Evolutionary conservation across 1,284 basidiomycete genomes (phyloP), one percentile per base, ranked within the genome.

Genomic region (Sanghuangporus baumii): DNA sequence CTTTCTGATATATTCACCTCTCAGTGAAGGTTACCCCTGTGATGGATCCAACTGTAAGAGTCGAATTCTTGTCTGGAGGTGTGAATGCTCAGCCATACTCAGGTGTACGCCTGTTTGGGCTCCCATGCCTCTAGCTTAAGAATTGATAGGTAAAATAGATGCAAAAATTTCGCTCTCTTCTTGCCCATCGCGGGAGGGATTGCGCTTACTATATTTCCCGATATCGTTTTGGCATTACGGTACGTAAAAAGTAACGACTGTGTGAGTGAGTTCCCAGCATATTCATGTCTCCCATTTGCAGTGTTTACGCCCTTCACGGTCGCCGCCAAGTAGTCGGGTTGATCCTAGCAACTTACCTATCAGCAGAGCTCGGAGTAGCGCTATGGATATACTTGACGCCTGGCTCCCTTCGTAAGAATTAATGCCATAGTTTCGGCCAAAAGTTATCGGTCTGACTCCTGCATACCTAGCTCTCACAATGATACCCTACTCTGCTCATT

Each of bases 301-400:
- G 38, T 31, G 47, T 61, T 8, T 61, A 55, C 26, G 59, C 59
- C 3, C 26, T 61, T 12, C 55, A 61, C 34, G 18, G 40, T n/a
- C n/a, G 41, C 20, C 47, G 37, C 34, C 48, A 20, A n/a, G 1
- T 62, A 20, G 38, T 62, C 8, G 11, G n/a, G 6, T 23, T 46
- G 23, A n/a, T 54, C 11, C 23, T 62, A 9, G 18, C 23, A 7
- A 52, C 26, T 12, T 63, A 63, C 34, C 58, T 63, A 37, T 9
- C 34, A 12, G 36, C 62, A 5, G 62, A 63, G 34, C 48, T 63
- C 20, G 41, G 50, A 37, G 40, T 63, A 8, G 58, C 50, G 7
- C 26, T 59, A n/a, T 63, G 62, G 62, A 54, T 63, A 6, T 60
- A 63, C 26, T 34, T 41, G 23, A 46, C 52, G 11, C 62, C 62